Conservation (phyloP, 371 early-diverging fungal species). For the Apophysomyces sp. region DNA sequence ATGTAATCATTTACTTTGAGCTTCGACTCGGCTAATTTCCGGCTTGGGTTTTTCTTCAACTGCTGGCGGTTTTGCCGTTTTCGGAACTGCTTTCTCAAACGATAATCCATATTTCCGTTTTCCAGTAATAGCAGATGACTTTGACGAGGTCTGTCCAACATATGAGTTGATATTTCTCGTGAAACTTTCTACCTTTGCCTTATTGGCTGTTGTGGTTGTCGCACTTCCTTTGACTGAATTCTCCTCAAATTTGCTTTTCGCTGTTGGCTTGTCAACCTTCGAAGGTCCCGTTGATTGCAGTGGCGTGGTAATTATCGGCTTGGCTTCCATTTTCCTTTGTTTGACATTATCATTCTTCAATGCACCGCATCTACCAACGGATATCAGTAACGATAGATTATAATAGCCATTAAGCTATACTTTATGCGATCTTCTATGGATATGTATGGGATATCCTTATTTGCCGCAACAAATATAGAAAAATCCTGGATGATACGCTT, state of each 20-base stretch:
- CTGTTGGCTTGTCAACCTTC: background rate
- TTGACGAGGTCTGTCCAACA: background rate
- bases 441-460: slow-evolving; percentile 10
- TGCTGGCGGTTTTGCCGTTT: background rate
- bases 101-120: slow-evolving; percentile 5
- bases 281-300: background rate
- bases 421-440: slow-evolving; percentile 34
- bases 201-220: background rate
- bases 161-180: background rate
- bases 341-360: background rate
- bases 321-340: background rate
- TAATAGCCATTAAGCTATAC: background rate
- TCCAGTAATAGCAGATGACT: background rate
- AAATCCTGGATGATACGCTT: too few species aligned
- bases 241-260: background rate
- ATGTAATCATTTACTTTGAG: background rate
- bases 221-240: background rate
- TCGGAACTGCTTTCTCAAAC: slow-evolving; percentile 4
- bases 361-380: background rate
- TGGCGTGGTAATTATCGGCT: background rate
- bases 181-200: background rate
- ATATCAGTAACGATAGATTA: background rate
- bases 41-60: background rate
- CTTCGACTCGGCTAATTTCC: background rate
- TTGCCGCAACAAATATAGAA: slow-evolving; percentile 5